Evolutionary conservation across 495 filamentous ascomycete species (phyloP).

Genomic region (Lasiosphaeria miniovina): DNA sequence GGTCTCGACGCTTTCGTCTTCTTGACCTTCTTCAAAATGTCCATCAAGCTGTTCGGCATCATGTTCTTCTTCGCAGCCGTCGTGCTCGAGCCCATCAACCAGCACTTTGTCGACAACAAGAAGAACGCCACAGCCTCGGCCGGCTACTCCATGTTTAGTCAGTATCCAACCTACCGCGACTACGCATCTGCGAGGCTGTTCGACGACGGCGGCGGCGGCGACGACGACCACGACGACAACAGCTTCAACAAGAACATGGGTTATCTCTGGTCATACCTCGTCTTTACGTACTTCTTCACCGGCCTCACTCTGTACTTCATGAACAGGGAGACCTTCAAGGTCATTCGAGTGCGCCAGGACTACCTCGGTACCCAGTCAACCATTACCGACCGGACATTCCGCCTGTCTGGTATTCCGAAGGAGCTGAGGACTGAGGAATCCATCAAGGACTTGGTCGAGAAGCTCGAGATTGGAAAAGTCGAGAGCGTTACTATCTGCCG

Average conservation of each 20-base stretch:
- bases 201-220: not conserved
- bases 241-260: constrained; percentile 35
- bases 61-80: constrained; percentile 76
- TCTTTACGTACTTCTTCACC: constrained; percentile 89
- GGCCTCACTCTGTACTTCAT: constrained; percentile 78
- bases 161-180: constrained; percentile 13
- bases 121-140: constrained; percentile 10
- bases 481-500: constrained; percentile 84
- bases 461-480: constrained; percentile 86
- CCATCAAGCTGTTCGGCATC: constrained; percentile 74
- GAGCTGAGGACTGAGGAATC: constrained; percentile 77
- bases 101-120: constrained; percentile 44
- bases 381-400: constrained; percentile 89
- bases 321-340: constrained; percentile 71
- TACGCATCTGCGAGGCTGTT: not conserved
- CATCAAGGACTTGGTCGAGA: constrained; percentile 85
- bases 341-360: constrained; percentile 81
- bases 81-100: constrained; percentile 84
- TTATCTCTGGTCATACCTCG: constrained; percentile 91
- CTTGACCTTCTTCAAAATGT: constrained; percentile 90
- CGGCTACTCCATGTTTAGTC: constrained; percentile 10
- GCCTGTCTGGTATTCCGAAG: constrained; percentile 80
- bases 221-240: constrained; percentile 26
- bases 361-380: constrained; percentile 93
- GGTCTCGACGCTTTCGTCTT: constrained; percentile 97